Evolutionary conservation across 2,329 filamentous ascomycete species (phyloP), one percentile per base, ranked within the genome.

Genomic region (Alternaria sp.): DNA sequence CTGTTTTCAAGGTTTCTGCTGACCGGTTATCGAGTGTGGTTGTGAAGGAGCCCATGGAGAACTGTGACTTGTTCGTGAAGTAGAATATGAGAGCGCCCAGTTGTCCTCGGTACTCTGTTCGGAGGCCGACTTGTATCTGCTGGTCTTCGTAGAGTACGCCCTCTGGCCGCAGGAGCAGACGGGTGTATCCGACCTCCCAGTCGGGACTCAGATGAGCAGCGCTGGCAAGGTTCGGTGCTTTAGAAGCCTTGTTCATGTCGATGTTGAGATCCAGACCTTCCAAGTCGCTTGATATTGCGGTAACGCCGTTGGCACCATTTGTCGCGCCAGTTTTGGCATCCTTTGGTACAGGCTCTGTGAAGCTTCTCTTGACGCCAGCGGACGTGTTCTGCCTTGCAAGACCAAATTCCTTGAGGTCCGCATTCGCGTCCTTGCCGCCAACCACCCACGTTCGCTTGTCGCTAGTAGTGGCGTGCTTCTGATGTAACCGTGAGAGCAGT

Each of bases 371-470:
- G 58, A 97, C 85, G 12, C 92, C 92, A 11, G 90, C 89, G 36
- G 66, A 67, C 14, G 70, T 70, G 63, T 90, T 90, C 78, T 95
- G 92, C 46, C 70, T 65, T 30, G 89, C 90, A 80, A 97, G 87
- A 65, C 87, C 88, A 61, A 97, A 87, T 77, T 97, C 94, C 57
- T 89, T 86, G 45, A 89, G 84, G 74, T 97, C 93, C 1, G 88
- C 84, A 76, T 97, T 97, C 59, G 94, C 94, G 76, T 96, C 93
- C 81, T 97, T 97, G 62, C 93, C 94, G 64, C 94, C 94, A n/a
- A 98, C 92, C 27, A 97, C 90, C 95, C 95, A 99, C 2, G 95
- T 98, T 63, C 94, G 88, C 81, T 96, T 96, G 79, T 99, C 95
- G 75, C 92, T 97, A 14, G 93, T 95, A 62, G 91, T 92, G 49